Conservation (phyloP, 2,329 filamentous ascomycete species). For the Hypoxylon sp. region DNA sequence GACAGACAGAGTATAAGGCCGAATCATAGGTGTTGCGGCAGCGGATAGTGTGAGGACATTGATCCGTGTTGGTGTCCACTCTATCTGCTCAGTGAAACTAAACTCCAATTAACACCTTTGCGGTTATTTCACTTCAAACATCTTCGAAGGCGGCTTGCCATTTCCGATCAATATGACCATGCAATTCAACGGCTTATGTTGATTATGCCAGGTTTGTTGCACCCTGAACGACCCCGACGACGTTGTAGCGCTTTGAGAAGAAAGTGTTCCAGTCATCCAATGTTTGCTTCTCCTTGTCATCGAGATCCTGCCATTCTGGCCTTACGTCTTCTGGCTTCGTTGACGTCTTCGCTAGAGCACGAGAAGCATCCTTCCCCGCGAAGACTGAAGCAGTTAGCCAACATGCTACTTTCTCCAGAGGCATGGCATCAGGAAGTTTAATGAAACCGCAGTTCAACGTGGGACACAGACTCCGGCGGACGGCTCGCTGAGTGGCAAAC, state of each 20-base stretch:
- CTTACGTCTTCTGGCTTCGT: conserved; percentile 86
- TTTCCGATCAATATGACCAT: background rate
- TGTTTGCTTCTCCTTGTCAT: conserved; percentile 85
- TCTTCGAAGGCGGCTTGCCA: background rate
- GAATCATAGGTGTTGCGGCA: background rate
- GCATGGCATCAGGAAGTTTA: conserved; percentile 8
- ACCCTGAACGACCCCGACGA: conserved; percentile 77
- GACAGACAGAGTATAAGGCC: too few species aligned
- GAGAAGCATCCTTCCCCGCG: conserved; percentile 94
- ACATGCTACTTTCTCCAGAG: conserved; percentile 19
- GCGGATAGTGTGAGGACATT: background rate
- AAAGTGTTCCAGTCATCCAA: conserved; percentile 95
- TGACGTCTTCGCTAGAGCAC: conserved; percentile 87
- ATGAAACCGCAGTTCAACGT: conserved; percentile 25
- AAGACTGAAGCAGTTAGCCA: conserved; percentile 74
- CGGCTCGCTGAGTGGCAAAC: conserved; percentile 20
- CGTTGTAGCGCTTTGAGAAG: conserved; percentile 96
- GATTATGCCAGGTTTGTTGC: conserved; percentile 67
- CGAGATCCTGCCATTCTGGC: conserved; percentile 85
- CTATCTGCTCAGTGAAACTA: background rate
- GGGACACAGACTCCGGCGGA: conserved; percentile 13
- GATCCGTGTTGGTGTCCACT: background rate
- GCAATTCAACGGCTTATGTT: background rate
- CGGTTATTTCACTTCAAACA: background rate
- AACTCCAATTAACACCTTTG: background rate